These are phyloP conservation scores for Ophiostoma pallidulum DNA, from an alignment of 2,329 filamentous ascomycete genomes.

Conservation along the genomic window DNA sequence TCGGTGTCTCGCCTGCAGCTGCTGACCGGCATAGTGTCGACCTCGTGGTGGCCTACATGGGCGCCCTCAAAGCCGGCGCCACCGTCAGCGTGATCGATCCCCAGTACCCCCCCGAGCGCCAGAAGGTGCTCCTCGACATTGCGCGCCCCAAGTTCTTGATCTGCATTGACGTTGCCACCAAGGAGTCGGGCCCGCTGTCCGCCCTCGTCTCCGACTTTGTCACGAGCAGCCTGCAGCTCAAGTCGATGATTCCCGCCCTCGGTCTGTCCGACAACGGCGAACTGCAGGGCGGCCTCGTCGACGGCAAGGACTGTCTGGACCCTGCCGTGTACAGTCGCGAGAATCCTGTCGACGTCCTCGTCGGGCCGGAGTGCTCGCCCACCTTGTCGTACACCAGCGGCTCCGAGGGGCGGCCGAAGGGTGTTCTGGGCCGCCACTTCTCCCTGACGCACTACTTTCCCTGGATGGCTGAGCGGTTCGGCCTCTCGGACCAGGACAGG, in stretches of 20 bases:
- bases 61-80: conserved; percentile 48
- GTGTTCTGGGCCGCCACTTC: conserved; percentile 80
- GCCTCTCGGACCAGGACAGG: conserved; percentile 58
- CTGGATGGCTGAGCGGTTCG: conserved; percentile 86
- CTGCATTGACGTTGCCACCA: conserved; percentile 60
- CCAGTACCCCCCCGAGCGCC: conserved; percentile 68
- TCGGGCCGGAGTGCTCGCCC: conserved; percentile 77
- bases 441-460: conserved; percentile 77
- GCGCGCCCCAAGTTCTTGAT: conserved; percentile 64
- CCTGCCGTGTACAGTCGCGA: conserved; percentile 38
- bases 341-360: conserved; percentile 57
- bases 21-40: conserved; percentile 40
- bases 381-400: conserved; percentile 69
- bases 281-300: conserved; percentile 57
- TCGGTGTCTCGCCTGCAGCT: neutral
- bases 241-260: conserved; percentile 65
- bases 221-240: conserved; percentile 59
- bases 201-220: conserved; percentile 54
- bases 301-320: conserved; percentile 60
- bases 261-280: conserved; percentile 61
- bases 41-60: conserved; percentile 64
- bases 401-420: conserved; percentile 72
- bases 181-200: conserved; percentile 48
- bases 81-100: conserved; percentile 66
- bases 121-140: conserved; percentile 76